Percentiles rank a stretch among this genome's conserved stretches.
These are phyloP conservation scores for Cyclotella kingstonii DNA, from an alignment of 108 stramenopile genomes.

Conservation along the genomic window DNA sequence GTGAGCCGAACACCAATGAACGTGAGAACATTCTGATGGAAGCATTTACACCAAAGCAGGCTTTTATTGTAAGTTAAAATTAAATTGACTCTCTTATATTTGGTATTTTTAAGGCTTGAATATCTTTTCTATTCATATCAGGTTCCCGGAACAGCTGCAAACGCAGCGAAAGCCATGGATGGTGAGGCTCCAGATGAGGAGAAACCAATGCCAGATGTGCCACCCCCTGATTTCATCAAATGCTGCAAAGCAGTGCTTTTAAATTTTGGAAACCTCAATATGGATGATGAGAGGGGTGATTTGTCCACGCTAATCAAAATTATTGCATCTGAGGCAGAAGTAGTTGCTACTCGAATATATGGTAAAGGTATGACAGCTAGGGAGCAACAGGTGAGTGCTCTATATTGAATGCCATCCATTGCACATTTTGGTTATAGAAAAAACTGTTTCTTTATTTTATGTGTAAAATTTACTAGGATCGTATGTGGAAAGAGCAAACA, in stretches of 20 bases:
- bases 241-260: slow-evolving; percentile 86
- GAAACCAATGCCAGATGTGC: slow-evolving; percentile 84
- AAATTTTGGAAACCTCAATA: slow-evolving; percentile 83
- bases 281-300: slow-evolving; percentile 78
- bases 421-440: neutral
- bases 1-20: slow-evolving; percentile 53
- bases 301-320: slow-evolving; percentile 72
- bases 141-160: slow-evolving; percentile 83
- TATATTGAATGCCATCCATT: neutral
- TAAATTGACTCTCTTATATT: neutral
- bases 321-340: slow-evolving; percentile 84
- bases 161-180: slow-evolving; percentile 79
- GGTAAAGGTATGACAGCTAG: slow-evolving; percentile 83
- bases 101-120: neutral
- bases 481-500: slow-evolving; percentile 80
- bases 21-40: slow-evolving; percentile 75
- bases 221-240: slow-evolving; percentile 88
- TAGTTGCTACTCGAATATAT: slow-evolving; percentile 86
- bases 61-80: slow-evolving; percentile 54
- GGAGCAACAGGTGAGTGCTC: slow-evolving; percentile 74
- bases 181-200: slow-evolving; percentile 78
- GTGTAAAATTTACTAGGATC: slow-evolving; percentile 50
- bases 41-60: slow-evolving; percentile 84
- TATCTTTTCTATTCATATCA: neutral
- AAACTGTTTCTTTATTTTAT: no score